Base-by-base conservation (phyloP, 2,329 filamentous ascomycete genomes). In the Diaporthe amygdali region DNA sequence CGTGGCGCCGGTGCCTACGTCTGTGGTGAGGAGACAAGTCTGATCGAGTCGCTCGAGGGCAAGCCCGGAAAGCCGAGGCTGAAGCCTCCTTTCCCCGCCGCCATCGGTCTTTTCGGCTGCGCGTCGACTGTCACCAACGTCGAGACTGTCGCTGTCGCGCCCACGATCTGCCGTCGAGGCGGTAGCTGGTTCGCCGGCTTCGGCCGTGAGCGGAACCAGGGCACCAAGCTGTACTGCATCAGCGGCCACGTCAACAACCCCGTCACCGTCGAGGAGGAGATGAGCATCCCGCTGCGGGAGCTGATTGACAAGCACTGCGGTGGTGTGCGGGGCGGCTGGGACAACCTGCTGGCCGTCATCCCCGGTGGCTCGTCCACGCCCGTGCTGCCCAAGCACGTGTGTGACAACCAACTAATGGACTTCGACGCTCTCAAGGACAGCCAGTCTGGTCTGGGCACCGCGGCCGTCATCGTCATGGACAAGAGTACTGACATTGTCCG, bases 191-290 rank as follows among this genome's bases (percentile, higher is more conserved):
- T 99, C 81, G 94, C 94, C 75, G 86, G 90, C 66, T 98, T 99
- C 80, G 96, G 96, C 67, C 95, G 96, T 77, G 96, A 98, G 86
- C 92, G 96, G 76, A 99, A 99, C 86, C 90, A 94, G 78, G 96
- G 96, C 78, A 99, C 96, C 75, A 99, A 99, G 88, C 93, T 99
- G 51, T 99, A 93, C 88, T 98, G 95, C 83, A 98, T 99, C 81
- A 98, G 96, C 68, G 96, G 96, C 34, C 94, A 98, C 83, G 96
- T 99, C 86, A 99, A 99, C 89, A 97, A 98, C 87, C 96, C 96
- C 68, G 94, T 91, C 83, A 98, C 96, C 1, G 96, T 99, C 73
- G 96, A 99, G 84, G 96, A 99, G 86, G 96, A 99, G 86, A 99
- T 99, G 96, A 97, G 94, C 66, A 99, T 99, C 76, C 93, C 96